A percentile compares a stretch with the other conserved stretches of the same genome.
Evolutionary conservation across 306 rosid species (phyloP).

Genomic region (Pueraria montana): DNA sequence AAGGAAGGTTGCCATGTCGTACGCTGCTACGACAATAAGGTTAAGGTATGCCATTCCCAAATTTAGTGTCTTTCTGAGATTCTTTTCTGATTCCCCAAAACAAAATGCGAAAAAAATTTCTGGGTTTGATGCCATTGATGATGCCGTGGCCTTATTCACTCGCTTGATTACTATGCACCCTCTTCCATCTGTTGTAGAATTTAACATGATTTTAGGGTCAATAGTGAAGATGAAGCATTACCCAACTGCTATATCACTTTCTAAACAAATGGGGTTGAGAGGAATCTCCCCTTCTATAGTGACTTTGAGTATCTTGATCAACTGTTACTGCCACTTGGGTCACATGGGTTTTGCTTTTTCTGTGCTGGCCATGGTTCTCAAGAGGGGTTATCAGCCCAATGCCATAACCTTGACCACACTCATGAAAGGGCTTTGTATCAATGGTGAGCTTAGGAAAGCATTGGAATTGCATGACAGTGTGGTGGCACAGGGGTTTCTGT

Average conservation of each 20-base stretch:
- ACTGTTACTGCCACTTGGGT: constrained; percentile 55
- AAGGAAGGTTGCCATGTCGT: constrained; percentile 31
- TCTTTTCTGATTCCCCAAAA: constrained; percentile 18
- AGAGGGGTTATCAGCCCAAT: constrained; percentile 47
- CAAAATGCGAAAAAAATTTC: constrained; percentile 1
- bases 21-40: constrained; percentile 25
- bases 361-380: constrained; percentile 39
- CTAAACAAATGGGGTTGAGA: constrained; percentile 30
- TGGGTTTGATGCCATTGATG: constrained; percentile 30
- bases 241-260: constrained; percentile 35
- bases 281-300: constrained; percentile 38
- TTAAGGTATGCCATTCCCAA: constrained; percentile 45
- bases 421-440: constrained; percentile 46
- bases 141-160: constrained; percentile 42
- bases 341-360: constrained; percentile 51
- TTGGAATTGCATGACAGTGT: constrained; percentile 34
- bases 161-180: constrained; percentile 34
- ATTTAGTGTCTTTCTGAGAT: constrained; percentile 22
- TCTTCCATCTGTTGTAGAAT: constrained; percentile 36
- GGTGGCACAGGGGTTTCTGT: constrained; percentile 28
- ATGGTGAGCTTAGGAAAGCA: constrained; percentile 43
- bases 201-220: constrained; percentile 44
- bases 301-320: constrained; percentile 48
- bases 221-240: constrained; percentile 48
- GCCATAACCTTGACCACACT: constrained; percentile 35